Evolutionary conservation across 2,329 filamentous ascomycete genomes (phyloP).

Genomic region (Dendryphion nanum): DNA sequence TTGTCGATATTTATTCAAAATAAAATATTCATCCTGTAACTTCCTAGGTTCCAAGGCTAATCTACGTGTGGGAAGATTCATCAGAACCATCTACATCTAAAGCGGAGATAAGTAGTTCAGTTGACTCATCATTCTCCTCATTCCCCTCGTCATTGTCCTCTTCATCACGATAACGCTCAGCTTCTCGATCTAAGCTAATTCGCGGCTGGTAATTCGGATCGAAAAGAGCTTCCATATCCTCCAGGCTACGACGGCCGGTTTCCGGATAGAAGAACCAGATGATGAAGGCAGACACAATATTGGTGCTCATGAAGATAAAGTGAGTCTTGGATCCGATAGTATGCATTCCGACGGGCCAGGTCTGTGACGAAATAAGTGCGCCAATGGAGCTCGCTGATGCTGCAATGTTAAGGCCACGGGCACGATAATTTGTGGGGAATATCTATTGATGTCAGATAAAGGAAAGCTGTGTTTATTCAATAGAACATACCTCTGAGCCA

Average conservation of each 20-base stretch:
- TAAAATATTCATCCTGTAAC: no score
- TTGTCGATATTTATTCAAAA: no score
- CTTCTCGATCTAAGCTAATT: conserved; percentile 34
- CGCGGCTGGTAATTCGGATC: conserved; percentile 18
- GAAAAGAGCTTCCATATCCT: conserved; percentile 69
- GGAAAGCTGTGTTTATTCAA: background rate
- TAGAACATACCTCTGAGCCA: conserved; percentile 52
- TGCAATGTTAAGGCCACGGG: conserved; percentile 56
- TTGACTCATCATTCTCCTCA: no score
- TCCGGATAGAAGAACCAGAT: conserved; percentile 55
- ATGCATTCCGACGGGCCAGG: conserved; percentile 56
- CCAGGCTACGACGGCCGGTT: conserved; percentile 53
- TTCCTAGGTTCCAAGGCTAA: background rate
- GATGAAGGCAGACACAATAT: conserved; percentile 41
- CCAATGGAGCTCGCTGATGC: conserved; percentile 57
- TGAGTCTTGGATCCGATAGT: conserved; percentile 54
- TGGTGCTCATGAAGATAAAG: conserved; percentile 58
- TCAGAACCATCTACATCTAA: background rate
- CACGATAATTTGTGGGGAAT: conserved; percentile 58
- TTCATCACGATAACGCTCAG: conserved; percentile 12
- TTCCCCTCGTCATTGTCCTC: conserved; percentile 7
- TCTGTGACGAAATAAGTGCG: conserved; percentile 54
- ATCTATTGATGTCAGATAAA: conserved; percentile 40
- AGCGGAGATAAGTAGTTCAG: no score
- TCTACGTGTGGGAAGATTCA: background rate